phyloP scores from a whole-genome alignment of 805 yeast genomes.

The Schizosaccharomyces japonicus region DNA sequence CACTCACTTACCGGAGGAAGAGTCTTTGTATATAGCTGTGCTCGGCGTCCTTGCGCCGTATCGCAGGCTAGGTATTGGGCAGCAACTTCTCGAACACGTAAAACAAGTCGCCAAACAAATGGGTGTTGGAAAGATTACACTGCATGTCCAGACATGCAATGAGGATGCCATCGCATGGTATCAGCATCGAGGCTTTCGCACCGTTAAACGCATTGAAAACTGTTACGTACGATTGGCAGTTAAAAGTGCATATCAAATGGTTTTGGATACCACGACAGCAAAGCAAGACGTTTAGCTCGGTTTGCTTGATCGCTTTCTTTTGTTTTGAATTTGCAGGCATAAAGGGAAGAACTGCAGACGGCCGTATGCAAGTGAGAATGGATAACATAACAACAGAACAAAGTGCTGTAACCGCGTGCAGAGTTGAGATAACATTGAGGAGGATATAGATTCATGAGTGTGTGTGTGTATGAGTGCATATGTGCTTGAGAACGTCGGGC shows the following conservation, averaged over 20 bases:
- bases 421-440: too few species aligned
- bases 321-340: too few species aligned
- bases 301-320: too few species aligned
- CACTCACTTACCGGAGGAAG: slow-evolving; percentile 20
- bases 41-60: slow-evolving; percentile 47
- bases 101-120: slow-evolving; percentile 31
- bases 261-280: too few species aligned
- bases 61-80: slow-evolving; percentile 37
- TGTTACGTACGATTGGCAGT: slow-evolving; percentile 18
- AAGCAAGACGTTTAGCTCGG: too few species aligned
- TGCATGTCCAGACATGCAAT: slow-evolving; percentile 30
- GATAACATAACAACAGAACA: too few species aligned
- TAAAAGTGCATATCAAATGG: neutral
- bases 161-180: slow-evolving; percentile 28
- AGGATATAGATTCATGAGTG: too few species aligned
- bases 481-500: too few species aligned
- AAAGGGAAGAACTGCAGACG: too few species aligned
- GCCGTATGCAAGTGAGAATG: too few species aligned
- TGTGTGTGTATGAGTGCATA: too few species aligned
- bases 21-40: slow-evolving; percentile 34
- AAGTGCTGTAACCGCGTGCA: too few species aligned
- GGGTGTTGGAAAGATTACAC: slow-evolving; percentile 28
- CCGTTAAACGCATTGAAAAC: slow-evolving; percentile 18
- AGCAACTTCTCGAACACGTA: slow-evolving; percentile 30
- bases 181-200: slow-evolving; percentile 25